Evolutionary conservation across 768 basidiomycete species (phyloP), one percentile per base, ranked within the genome.

Genomic region (Boletus tomentosulus): DNA sequence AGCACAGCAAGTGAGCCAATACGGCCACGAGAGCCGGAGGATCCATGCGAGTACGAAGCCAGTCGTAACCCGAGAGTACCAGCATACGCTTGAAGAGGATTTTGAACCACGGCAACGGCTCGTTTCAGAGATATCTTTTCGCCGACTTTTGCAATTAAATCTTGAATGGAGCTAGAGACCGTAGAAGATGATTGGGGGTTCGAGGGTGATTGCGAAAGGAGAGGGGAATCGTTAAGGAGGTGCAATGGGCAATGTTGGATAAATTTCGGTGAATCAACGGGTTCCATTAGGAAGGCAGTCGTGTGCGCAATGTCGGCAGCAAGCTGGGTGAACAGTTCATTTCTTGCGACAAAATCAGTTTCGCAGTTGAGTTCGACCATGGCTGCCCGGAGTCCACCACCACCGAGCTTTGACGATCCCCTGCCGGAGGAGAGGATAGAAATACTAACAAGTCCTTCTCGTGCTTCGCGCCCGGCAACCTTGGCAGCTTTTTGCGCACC

Each of bases 331-430:
- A 98, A 98, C 12, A 92, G 75, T 54, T 86, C 82, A 62, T 92
- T 95, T 58, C 90, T 74, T 24, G 85, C 91, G 28, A 98, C 95
- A 66, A 97, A 98, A 73, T 98, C 95, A 49, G 95, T 97, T 74
- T 98, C 95, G 74, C 95, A 98, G 61, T 91, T 92, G 56, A 97
- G 76, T 70, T 98, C 95, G 53, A 98, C 75, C 81, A 97, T 88
- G 19, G 87, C 85, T 11, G 89, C 92, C 35, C 90, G 82, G 34
- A 89, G 71, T 37, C 80, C 77, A 1, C 77, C 78, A 19, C 68
- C 68, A 7, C 71, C 69, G 35, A 59, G 57, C 35, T 64, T 73
- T 11, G 63, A 67, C 33, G 72, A 58, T 16, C 76, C 77, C 22
- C 73, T 71, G 15, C 87, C 89, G 13, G 79, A 74, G 16, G 89